phyloP scores from a whole-genome alignment of 83 land plant species.

The Thuja plicata region DNA sequence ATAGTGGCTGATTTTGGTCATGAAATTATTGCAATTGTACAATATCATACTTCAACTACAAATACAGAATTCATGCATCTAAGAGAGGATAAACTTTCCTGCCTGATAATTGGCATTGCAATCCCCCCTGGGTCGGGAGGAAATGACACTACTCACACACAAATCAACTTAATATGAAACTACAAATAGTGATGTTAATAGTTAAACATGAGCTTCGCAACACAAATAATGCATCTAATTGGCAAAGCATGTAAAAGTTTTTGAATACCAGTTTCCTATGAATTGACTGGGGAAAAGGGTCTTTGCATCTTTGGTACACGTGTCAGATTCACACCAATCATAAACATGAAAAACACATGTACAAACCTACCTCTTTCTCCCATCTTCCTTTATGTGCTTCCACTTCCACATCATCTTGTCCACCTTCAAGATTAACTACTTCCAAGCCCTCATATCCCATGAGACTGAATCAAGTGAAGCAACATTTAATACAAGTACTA shows the following conservation, averaged over 20 bases:
- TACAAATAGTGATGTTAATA: not conserved
- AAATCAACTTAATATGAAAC: not conserved
- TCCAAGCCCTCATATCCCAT: slow-evolving; percentile 90
- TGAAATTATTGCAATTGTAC: not conserved
- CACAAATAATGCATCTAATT: not conserved
- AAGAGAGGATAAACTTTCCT: not conserved
- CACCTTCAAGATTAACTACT: slow-evolving; percentile 95
- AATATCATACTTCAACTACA: not conserved
- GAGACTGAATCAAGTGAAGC: slow-evolving; percentile 27
- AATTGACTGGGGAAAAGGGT: not conserved
- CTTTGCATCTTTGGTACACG: not conserved
- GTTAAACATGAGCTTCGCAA: not conserved
- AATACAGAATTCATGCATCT: not conserved
- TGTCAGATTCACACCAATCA: not conserved
- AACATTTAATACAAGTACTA: not conserved
- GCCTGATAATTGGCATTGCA: not conserved
- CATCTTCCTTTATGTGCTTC: slow-evolving; percentile 92
- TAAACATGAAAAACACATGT: not conserved
- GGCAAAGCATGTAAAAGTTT: not conserved
- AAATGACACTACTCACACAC: not conserved
- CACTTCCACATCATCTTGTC: slow-evolving; percentile 92
- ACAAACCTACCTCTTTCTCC: slow-evolving; percentile 68
- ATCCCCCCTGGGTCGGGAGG: not conserved
- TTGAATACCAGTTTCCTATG: not conserved
- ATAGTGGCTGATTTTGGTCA: not conserved